Evolutionary conservation across 2,329 filamentous ascomycete species (phyloP).

Genomic region (Alternaria brassicae): DNA sequence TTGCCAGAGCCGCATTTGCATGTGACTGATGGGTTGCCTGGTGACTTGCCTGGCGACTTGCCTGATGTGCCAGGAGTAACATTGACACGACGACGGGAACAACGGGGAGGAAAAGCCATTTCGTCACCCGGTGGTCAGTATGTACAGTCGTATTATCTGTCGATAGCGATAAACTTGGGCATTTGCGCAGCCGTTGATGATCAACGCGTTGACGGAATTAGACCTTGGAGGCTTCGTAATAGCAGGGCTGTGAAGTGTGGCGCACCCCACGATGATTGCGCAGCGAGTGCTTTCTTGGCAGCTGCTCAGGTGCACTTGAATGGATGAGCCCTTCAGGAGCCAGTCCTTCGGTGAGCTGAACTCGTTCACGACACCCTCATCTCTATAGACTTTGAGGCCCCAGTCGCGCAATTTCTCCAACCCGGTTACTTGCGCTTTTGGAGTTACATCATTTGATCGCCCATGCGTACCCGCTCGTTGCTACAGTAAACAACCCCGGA

Average conservation of each 20-base stretch:
- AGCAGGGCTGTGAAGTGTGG: slow-evolving; percentile 18
- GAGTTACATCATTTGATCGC: slow-evolving; percentile 11
- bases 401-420: neutral
- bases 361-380: neutral
- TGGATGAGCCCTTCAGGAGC: neutral
- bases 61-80: neutral
- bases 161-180: neutral
- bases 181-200: slow-evolving; percentile 2
- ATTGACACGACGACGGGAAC: neutral
- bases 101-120: neutral
- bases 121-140: neutral
- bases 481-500: slow-evolving; percentile 41
- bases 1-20: neutral
- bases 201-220: slow-evolving; percentile 8
- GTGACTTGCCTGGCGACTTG: neutral
- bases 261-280: slow-evolving; percentile 14
- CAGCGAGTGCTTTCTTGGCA: slow-evolving; percentile 14
- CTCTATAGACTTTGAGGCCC: neutral
- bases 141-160: neutral
- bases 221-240: slow-evolving; percentile 15
- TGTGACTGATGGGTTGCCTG: no score
- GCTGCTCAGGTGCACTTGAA: slow-evolving; percentile 7
- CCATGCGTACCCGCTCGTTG: slow-evolving; percentile 33
- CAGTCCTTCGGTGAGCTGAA: neutral
- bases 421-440: slow-evolving; percentile 1